Conservation (phyloP, 345 rosid genomes). For the Euphorbia pulcherrima region DNA sequence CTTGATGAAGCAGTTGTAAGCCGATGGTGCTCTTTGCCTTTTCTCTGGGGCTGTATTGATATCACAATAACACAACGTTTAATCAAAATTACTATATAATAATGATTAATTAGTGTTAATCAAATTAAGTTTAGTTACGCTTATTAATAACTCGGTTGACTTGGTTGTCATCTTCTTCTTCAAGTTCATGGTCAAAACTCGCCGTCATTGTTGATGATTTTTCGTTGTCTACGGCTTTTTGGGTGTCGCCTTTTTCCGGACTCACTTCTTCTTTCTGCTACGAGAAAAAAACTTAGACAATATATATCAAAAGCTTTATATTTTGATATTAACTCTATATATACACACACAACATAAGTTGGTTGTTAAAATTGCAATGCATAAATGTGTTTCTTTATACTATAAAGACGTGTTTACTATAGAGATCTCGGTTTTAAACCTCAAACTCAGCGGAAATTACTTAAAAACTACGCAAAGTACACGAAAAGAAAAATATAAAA, state of each 20-base stretch:
- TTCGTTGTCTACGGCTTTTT: constrained; percentile 30
- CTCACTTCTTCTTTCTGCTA: constrained; percentile 38
- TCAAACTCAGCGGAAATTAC: too few relatives aligned
- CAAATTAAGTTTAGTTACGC: constrained; percentile 47
- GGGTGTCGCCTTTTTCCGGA: constrained; percentile 30
- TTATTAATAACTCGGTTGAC: constrained; percentile 67
- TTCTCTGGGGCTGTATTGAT: constrained; percentile 90
- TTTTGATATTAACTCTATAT: too few relatives aligned
- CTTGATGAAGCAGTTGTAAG: constrained; percentile 96
- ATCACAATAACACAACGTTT: too few relatives aligned
- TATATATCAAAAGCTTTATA: too few relatives aligned
- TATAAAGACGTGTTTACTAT: too few relatives aligned
- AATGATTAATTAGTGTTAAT: background rate
- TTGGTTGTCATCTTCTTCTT: constrained; percentile 50
- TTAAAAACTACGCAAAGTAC: too few relatives aligned
- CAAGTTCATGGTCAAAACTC: constrained; percentile 63
- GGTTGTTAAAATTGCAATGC: too few relatives aligned
- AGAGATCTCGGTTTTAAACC: too few relatives aligned
- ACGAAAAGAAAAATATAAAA: too few relatives aligned
- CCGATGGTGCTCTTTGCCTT: constrained; percentile 96
- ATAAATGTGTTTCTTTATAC: too few relatives aligned
- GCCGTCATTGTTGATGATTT: constrained; percentile 41
- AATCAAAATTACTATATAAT: background rate
- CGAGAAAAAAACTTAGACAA: too few relatives aligned
- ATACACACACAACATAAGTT: too few relatives aligned